Evolutionary conservation across 768 basidiomycete genomes (phyloP), one percentile per base, ranked within the genome.

Genomic region (Russula dissimulans): DNA sequence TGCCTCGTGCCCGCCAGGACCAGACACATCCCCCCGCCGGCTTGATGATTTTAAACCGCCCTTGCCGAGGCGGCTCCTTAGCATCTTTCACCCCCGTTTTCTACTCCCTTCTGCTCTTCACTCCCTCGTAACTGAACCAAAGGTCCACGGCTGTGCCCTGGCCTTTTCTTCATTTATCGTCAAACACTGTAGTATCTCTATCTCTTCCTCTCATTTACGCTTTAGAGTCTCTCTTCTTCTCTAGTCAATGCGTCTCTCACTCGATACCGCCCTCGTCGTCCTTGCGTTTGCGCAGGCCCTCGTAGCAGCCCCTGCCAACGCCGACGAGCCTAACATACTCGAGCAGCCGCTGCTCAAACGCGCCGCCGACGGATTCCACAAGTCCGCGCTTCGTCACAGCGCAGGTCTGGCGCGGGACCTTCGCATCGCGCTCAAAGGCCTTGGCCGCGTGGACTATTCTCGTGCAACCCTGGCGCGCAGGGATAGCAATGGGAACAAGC

Each of bases 331-430:
- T 59, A 46, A 61, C 6, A 10, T 32, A 6, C 54, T 59, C 65
- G 61, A 56, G 72, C 67, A 10, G 57, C 69, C 71, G 31, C 69
- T 79, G 53, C 61, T 78, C 67, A 72, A 73, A 65, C 72, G 78
- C 66, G 74, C 76, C 54, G 66, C 81, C 18, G 73, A 75, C 51
- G 76, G 72, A 36, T 76, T 79, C 36, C 86, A 86, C 68, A 75
- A 73, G 32, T 74, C 76, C 59, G 85, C 86, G 34, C 69, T 79
- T 46, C 78, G 75, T 57, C 81, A 80, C 58, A 88, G 85, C 44
- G 78, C 79, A 49, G 78, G 71, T 56, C 75, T 91, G 32, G 85
- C 87, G 17, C 78, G 77, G 57, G 89, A 91, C 70, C 76, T 91
- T 57, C 84, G 87, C 32, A 67, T 83, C 38, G 85, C 84, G 12